Evolutionary conservation across 208 protist species (phyloP).

Genomic region (Herpetomonas tarakana): DNA sequence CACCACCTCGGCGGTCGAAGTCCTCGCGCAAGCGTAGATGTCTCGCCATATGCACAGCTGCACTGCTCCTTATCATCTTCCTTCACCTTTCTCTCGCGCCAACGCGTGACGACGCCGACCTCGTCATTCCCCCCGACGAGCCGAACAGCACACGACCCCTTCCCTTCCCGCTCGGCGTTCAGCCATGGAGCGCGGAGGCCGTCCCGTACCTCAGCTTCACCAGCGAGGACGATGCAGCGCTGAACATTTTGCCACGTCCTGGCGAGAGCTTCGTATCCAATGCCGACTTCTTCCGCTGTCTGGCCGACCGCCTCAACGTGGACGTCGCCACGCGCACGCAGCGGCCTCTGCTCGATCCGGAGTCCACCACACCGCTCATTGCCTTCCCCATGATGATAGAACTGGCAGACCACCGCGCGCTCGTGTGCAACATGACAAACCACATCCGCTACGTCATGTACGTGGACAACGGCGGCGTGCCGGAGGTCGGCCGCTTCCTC

Average conservation of each 20-base stretch:
- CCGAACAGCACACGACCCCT: not conserved
- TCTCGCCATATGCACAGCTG: too few species aligned
- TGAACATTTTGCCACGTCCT: not conserved
- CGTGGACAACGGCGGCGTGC: conserved; percentile 2
- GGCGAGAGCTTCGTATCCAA: not conserved
- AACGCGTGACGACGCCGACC: too few species aligned
- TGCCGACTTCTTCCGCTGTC: conserved; percentile 2
- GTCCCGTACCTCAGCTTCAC: not conserved
- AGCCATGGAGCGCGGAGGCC: not conserved
- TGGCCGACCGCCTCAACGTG: conserved; percentile 4
- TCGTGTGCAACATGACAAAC: conserved; percentile 7
- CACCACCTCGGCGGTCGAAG: too few species aligned
- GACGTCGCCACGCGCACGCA: conserved; percentile 1
- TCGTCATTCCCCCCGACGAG: too few species aligned
- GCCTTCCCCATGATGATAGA: conserved; percentile 2
- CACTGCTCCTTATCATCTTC: too few species aligned
- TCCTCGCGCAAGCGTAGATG: too few species aligned
- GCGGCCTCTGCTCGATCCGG: not conserved
- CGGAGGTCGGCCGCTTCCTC: not conserved
- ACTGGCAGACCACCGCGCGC: not conserved
- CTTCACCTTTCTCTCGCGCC: too few species aligned
- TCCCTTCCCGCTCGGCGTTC: not conserved
- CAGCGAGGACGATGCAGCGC: not conserved
- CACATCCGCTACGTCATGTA: conserved; percentile 5
- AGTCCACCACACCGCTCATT: not conserved